Base-by-base conservation (phyloP, 2,329 filamentous ascomycete genomes). In the Fusarium buxicola region DNA sequence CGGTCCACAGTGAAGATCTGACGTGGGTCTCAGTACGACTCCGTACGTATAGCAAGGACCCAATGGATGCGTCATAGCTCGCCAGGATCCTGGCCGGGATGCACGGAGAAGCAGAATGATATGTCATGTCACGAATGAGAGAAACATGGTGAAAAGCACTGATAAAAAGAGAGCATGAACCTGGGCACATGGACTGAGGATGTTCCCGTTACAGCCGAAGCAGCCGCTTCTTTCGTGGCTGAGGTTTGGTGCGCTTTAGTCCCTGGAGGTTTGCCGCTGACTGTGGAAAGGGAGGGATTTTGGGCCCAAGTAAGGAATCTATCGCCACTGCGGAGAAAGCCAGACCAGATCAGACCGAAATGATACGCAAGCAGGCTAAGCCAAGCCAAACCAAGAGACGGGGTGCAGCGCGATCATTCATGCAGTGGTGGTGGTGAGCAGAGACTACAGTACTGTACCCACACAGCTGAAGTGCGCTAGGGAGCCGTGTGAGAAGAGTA, bases 241-340 rank as follows among this genome's bases (percentile, higher is more conserved):
- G 61, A 65, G 55, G 61, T 56, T 64, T 52, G 56, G 49, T 28
- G 11, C 27, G 43, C 55, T 11, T 49, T 48, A 49, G 46, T 49
- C 34, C 46, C 46, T 49, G 46, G 46, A 34, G 39, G 46, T 34
- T 48, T 25, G 18, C 60, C 60, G 48, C 60, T 64, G 60, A 40
- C 44, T 35, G 44, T 27, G 12, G 24, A 34, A 32, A 30, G 21
- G 51, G 62, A 63, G 62, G 61, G 48, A 66, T 65, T 65, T 65
- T 55, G 48, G 38, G 27, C n/a, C 13, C n/a, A n/a, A n/a, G n/a
- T 45, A 34, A 16, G 15, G 15, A 48, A 40, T 58, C 57, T 63
- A 63, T 65, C 62, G 62, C 62, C 61, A 63, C 61, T 30, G 62
- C 58, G 58, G 60, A 64, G 55, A n/a, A n/a, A n/a, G n/a, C n/a